Evolutionary conservation across 352 stramenopile species (phyloP), one percentile per base, ranked within the genome.

Genomic region (Pythium sp.): DNA sequence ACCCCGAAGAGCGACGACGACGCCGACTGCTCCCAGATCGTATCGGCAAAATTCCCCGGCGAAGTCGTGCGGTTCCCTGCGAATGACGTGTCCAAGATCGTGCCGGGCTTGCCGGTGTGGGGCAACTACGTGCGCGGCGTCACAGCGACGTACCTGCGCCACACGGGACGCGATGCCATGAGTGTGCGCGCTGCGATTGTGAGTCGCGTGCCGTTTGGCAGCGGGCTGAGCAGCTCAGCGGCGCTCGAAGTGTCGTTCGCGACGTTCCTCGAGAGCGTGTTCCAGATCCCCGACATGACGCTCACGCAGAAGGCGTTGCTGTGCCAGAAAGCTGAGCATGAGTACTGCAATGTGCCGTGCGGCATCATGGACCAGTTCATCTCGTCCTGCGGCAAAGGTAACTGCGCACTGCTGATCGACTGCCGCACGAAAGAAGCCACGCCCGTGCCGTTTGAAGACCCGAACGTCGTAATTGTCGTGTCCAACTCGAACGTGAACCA

Each of bases 331-430:
- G 92, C 93, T n/a, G 97, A 99, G 80, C 97, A 98, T 77, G 84
- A 93, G 66, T 99, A 97, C 81, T 94, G 91, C 71, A 80, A 93
- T 72, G 93, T 95, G 65, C 95, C 95, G 38, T 98, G 94, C 78
- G 95, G 95, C 46, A 98, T 98, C 77, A 98, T 98, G 95, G 96
- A 98, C 85, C 94, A 98, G 81, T 98, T 97, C 73, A 96, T 98
- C 68, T 96, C 86, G 46, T 96, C 92, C n/a, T 96, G 92, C 55
- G 96, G 86, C 30, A 78, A 91, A 58, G 76, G 91, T 62, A 91
- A 80, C 65, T 85, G 84, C 64, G 86, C 86, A 59, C 72, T 99
- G 65, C 81, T 98, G 28, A 97, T 99, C 72, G 97, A 99, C 79
- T 99, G 97, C 76, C 88, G 86, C 49, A 84, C 82, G 26, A 82